Percentiles rank a stretch among this genome's conserved stretches.
phyloP scores from a whole-genome alignment of 305 asterid species.

The Galium porrigens region DNA sequence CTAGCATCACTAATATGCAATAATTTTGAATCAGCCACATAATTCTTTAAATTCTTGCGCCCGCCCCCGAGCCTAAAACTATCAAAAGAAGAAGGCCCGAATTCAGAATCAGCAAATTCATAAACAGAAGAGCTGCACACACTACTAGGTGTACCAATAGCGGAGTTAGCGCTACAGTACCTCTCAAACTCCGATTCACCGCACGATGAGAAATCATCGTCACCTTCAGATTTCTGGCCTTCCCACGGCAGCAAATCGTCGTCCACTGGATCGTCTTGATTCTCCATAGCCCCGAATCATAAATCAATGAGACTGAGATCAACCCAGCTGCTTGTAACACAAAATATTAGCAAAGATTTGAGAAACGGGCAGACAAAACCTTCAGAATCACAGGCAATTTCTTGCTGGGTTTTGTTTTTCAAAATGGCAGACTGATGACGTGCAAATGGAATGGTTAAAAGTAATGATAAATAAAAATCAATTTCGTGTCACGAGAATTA shows the following conservation, averaged over 20 bases:
- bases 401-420: neutral
- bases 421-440: neutral
- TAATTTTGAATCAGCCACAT: constrained; percentile 21
- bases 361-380: constrained; percentile 1
- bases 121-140: constrained; percentile 41
- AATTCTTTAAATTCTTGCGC: constrained; percentile 25
- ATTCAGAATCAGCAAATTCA: constrained; percentile 43
- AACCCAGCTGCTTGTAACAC: neutral
- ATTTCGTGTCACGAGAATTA: too few species aligned
- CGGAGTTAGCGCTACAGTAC: constrained; percentile 73
- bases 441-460: neutral
- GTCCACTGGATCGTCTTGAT: constrained; percentile 29
- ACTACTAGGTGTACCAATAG: constrained; percentile 76
- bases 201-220: constrained; percentile 58
- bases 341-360: neutral
- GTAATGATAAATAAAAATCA: too few species aligned
- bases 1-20: constrained; percentile 18
- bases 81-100: constrained; percentile 35
- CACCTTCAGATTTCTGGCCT: constrained; percentile 46
- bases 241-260: constrained; percentile 25
- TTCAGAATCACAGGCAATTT: neutral
- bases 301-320: constrained; percentile 1
- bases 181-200: constrained; percentile 74
- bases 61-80: constrained; percentile 50
- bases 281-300: constrained; percentile 26